Base-by-base conservation (phyloP, 306 rosid genomes). In the Lathyrus oleraceus region DNA sequence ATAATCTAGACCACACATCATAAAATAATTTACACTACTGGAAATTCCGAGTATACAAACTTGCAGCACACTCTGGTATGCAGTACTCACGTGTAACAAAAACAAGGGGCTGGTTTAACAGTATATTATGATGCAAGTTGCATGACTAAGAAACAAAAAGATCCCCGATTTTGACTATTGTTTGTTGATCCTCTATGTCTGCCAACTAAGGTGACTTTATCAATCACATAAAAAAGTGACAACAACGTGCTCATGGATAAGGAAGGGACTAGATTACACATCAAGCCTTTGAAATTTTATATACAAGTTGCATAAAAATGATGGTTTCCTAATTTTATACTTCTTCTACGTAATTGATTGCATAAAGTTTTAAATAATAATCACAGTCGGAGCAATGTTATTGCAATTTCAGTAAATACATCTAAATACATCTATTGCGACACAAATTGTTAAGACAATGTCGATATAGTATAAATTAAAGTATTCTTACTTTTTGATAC, bases 231-330 rank as follows among this genome's bases (percentile, higher is more conserved):
- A 63, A 39, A 65, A 61, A 38, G 69, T 58, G 40, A 49, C 35
- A 58, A 20, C 77, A 64, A 58, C 68, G 16, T 61, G 62, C 75
- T 75, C 45, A 5, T 20, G 76, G 83, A 82, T 74, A 78, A 61
- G 81, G 52, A 66, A 56, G 70, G 30, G 76, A 75, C 81, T 43
- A 52, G 27, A 2, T 35, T 7, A 70, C 71, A 43, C 65, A 66
- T 66, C 69, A 27, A 36, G 43, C 83, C 45, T 71, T 61, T 71
- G 51, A 74, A 75, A n/a, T 66, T 61, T 67, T 8, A 17, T 19
- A 21, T 67, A 65, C n/a, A 67, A 72, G 51, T 56, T 76, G 44
- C 52, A 66, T 39, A 48, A 9, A 69, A 67, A 66, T 45, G 4
- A 73, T 63, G 13, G 53, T 44, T 61, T 70, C 39, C 19, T 59